phyloP scores from a whole-genome alignment of 345 rosid genomes.

The Ceriops decandra region DNA sequence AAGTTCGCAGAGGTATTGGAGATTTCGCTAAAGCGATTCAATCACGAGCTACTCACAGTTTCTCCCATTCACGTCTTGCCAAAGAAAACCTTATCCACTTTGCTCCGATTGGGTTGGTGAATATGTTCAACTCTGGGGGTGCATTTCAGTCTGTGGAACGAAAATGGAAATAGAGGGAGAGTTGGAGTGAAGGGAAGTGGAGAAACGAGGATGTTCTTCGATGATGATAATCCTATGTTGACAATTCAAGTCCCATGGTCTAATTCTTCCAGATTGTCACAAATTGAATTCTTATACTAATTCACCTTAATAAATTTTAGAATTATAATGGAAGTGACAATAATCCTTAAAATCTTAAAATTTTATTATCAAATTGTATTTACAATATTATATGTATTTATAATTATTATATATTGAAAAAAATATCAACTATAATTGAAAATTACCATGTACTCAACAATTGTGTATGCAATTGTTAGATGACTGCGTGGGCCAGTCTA shows the following conservation, averaged over 20 bases:
- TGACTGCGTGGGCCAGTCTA: no score
- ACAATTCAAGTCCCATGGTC: constrained; percentile 29
- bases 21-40: constrained; percentile 22
- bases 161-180: neutral
- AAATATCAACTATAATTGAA: no score
- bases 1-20: constrained; percentile 13
- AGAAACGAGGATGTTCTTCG: constrained; percentile 20
- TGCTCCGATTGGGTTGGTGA: constrained; percentile 26
- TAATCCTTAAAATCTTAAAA: neutral
- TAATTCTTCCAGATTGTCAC: constrained; percentile 20
- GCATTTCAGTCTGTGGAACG: constrained; percentile 17
- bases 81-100: constrained; percentile 13
- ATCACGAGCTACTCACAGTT: constrained; percentile 24
- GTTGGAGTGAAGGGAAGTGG: constrained; percentile 23
- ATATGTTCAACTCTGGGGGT: constrained; percentile 33
- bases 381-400: no score
- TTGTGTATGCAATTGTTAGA: no score
- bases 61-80: constrained; percentile 26
- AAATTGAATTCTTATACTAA: constrained; percentile 3
- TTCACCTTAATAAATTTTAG: neutral
- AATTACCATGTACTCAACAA: no score
- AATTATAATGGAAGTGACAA: neutral
- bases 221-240: constrained; percentile 15
- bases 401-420: no score
- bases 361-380: no score